phyloP scores from a whole-genome alignment of 805 yeast genomes.

The Priceomyces haplophilus region DNA sequence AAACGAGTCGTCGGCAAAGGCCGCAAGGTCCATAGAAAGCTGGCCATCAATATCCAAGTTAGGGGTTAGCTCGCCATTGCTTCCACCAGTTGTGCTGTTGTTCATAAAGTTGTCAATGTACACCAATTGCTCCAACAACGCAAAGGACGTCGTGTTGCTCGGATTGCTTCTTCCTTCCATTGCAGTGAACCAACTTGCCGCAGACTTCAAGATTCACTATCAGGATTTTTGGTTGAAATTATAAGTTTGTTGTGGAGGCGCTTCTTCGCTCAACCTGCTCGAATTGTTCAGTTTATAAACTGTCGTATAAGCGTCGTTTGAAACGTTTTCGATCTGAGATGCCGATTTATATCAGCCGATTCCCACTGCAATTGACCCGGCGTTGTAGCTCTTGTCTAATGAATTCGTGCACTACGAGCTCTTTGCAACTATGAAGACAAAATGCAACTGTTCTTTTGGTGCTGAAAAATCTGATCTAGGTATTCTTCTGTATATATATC shows the following conservation, averaged over 20 bases:
- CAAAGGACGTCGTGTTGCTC: conserved; percentile 26
- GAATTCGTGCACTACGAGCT: too few species aligned
- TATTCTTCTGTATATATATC: not conserved
- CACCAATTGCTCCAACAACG: conserved; percentile 71
- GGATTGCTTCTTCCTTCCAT: conserved; percentile 3
- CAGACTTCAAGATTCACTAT: not conserved
- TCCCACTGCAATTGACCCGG: too few species aligned
- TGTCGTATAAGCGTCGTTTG: too few species aligned
- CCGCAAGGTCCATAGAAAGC: conserved; percentile 59
- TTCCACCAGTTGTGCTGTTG: conserved; percentile 21
- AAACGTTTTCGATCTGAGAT: too few species aligned
- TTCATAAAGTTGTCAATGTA: conserved; percentile 76
- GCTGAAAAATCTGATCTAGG: not conserved
- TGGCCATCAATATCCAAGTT: conserved; percentile 41
- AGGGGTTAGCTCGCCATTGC: conserved; percentile 31
- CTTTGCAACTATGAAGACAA: too few species aligned
- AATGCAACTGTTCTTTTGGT: too few species aligned
- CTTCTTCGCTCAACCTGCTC: too few species aligned
- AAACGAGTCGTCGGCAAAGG: conserved; percentile 79
- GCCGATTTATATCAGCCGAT: too few species aligned
- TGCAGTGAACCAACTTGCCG: not conserved
- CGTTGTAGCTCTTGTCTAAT: too few species aligned
- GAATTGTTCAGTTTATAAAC: too few species aligned
- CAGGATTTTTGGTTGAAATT: too few species aligned
- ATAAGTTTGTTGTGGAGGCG: too few species aligned